Conservation (phyloP, 164 flowering plant species). For the Aristolochia californica region DNA sequence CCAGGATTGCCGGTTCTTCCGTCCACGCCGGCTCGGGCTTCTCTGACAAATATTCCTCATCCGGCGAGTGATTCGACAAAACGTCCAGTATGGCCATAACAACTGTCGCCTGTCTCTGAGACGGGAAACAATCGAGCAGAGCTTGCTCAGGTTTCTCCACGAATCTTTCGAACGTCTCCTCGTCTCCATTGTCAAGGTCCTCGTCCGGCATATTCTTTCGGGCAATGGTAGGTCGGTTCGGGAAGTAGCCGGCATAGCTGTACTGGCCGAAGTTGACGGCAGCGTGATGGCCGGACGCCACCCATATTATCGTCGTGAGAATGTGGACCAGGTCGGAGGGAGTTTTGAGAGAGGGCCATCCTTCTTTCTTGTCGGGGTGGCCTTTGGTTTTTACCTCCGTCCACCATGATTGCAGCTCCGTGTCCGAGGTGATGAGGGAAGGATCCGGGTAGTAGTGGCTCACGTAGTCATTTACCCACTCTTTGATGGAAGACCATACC, state of each 20-base stretch:
- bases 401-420: slow-evolving; percentile 84
- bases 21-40: slow-evolving; percentile 22
- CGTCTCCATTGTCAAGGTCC: slow-evolving; percentile 15
- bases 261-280: slow-evolving; percentile 82
- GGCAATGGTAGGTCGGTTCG: slow-evolving; percentile 59
- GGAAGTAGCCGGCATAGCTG: slow-evolving; percentile 54
- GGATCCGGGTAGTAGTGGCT: slow-evolving; percentile 39
- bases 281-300: slow-evolving; percentile 63
- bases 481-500: slow-evolving; percentile 48
- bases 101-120: slow-evolving; percentile 24
- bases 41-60: slow-evolving; percentile 32
- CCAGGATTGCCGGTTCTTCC: slow-evolving; percentile 16
- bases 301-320: slow-evolving; percentile 60
- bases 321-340: slow-evolving; percentile 32
- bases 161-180: slow-evolving; percentile 10
- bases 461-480: slow-evolving; percentile 63
- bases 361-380: slow-evolving; percentile 68
- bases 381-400: slow-evolving; percentile 52
- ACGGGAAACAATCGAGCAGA: slow-evolving; percentile 23
- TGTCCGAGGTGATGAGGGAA: slow-evolving; percentile 25
- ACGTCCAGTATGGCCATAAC: slow-evolving; percentile 31
- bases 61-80: slow-evolving; percentile 31
- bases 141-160: slow-evolving; percentile 15
- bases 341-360: slow-evolving; percentile 75
- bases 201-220: slow-evolving; percentile 51